phyloP scores from a whole-genome alignment of 2,329 filamentous ascomycete genomes.

The Juglanconis oblonga region DNA sequence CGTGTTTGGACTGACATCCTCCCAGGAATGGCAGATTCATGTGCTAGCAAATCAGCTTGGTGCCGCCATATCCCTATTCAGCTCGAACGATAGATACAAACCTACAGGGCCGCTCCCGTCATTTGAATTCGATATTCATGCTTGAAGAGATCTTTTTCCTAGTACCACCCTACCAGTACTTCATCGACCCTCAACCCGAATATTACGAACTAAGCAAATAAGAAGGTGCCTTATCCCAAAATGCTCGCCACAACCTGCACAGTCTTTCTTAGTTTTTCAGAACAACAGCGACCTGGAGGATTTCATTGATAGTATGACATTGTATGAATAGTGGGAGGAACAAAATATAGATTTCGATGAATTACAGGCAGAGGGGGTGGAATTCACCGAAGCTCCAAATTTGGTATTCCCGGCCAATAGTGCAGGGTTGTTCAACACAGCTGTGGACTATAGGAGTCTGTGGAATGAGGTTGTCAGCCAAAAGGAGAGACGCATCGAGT shows the following conservation, averaged over 20 bases:
- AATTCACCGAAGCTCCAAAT: background rate
- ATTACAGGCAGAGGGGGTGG: background rate
- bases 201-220: background rate
- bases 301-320: conserved; percentile 4
- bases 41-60: too few species aligned
- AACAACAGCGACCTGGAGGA: background rate
- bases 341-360: background rate
- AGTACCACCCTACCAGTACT: background rate
- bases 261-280: background rate
- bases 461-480: background rate
- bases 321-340: background rate
- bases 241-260: background rate
- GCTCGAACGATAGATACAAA: too few species aligned
- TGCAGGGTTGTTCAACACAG: background rate
- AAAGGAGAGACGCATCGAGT: background rate
- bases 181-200: background rate
- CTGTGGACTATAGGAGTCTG: background rate
- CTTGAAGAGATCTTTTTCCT: background rate
- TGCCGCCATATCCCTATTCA: too few species aligned
- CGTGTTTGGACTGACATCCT: too few species aligned
- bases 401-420: background rate
- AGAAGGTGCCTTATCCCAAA: background rate
- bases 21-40: too few species aligned
- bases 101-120: too few species aligned
- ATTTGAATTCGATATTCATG: too few species aligned